These are phyloP conservation scores for Chrysopogon serrulatus DNA, from an alignment of 176 grass and related monocot species.

Conservation along the genomic window DNA sequence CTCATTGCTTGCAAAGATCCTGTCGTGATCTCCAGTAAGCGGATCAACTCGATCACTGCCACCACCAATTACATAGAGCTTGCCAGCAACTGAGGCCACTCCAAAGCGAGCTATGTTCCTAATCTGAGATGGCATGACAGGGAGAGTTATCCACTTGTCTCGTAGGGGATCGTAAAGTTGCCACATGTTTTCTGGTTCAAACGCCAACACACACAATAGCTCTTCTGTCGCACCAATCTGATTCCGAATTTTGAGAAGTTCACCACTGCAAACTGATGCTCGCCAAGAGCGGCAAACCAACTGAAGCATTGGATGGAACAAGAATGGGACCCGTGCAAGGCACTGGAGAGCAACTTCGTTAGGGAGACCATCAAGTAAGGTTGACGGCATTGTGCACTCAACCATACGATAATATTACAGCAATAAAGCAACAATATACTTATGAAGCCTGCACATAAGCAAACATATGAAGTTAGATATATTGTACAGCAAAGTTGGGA, in stretches of 20 bases:
- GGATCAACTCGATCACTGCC: slow-evolving; percentile 94
- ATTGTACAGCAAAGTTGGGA: not conserved
- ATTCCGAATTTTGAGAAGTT: slow-evolving; percentile 55
- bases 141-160: slow-evolving; percentile 90
- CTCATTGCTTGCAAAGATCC: slow-evolving; percentile 95
- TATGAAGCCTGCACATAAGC: slow-evolving; percentile 39
- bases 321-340: slow-evolving; percentile 84
- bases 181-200: slow-evolving; percentile 97
- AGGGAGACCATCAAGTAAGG: slow-evolving; percentile 78
- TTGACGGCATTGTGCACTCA: slow-evolving; percentile 41
- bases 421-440: not conserved
- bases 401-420: not conserved
- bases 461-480: slow-evolving; percentile 31
- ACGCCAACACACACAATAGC: slow-evolving; percentile 85
- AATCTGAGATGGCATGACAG: slow-evolving; percentile 92
- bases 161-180: slow-evolving; percentile 87
- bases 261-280: slow-evolving; percentile 46
- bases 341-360: slow-evolving; percentile 91
- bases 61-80: slow-evolving; percentile 95
- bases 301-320: slow-evolving; percentile 69
- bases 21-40: slow-evolving; percentile 86
- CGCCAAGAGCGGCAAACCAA: slow-evolving; percentile 81
- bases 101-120: slow-evolving; percentile 88
- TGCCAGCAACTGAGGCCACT: slow-evolving; percentile 66
- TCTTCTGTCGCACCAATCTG: slow-evolving; percentile 64